Conservation (phyloP, 495 filamentous ascomycete species). For the Acidiella bohemica region DNA sequence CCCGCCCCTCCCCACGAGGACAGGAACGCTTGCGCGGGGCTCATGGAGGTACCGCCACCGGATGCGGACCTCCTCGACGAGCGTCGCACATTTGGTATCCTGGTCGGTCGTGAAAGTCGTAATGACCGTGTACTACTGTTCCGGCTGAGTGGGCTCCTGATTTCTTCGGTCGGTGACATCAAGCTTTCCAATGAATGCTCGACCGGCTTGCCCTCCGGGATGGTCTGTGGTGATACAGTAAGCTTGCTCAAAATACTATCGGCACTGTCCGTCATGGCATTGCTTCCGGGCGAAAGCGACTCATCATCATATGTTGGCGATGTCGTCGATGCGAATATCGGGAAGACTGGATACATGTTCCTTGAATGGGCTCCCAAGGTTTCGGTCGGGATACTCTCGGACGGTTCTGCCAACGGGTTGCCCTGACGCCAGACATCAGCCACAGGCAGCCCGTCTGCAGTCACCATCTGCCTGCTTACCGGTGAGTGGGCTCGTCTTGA, state of each 20-base stretch:
- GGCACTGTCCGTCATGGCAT: conserved; percentile 11
- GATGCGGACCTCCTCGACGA: conserved; percentile 22
- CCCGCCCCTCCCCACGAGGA: conserved; percentile 36
- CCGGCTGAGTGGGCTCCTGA: conserved; percentile 11
- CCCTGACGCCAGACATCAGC: conserved; percentile 8
- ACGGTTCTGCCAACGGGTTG: too few species aligned
- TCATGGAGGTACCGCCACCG: conserved; percentile 26
- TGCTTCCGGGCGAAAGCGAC: conserved; percentile 3
- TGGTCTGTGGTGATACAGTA: conserved; percentile 11
- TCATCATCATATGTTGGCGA: conserved; percentile 12
- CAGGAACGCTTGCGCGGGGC: conserved; percentile 43
- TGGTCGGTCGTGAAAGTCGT: background rate
- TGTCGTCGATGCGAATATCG: conserved; percentile 17
- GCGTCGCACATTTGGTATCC: conserved; percentile 10
- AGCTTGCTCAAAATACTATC: conserved; percentile 16
- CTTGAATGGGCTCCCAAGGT: too few species aligned
- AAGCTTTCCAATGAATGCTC: conserved; percentile 4
- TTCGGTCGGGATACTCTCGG: conserved; percentile 6
- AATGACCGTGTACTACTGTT: conserved; percentile 12
- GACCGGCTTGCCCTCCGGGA: conserved; percentile 8
- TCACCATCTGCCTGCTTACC: conserved; percentile 3
- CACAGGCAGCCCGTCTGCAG: background rate
- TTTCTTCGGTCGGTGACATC: conserved; percentile 5
- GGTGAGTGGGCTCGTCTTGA: conserved; percentile 18
- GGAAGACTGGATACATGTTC: too few species aligned